Conservation (phyloP, 2,329 filamentous ascomycete species). For the Exophiala xenobiotica region DNA sequence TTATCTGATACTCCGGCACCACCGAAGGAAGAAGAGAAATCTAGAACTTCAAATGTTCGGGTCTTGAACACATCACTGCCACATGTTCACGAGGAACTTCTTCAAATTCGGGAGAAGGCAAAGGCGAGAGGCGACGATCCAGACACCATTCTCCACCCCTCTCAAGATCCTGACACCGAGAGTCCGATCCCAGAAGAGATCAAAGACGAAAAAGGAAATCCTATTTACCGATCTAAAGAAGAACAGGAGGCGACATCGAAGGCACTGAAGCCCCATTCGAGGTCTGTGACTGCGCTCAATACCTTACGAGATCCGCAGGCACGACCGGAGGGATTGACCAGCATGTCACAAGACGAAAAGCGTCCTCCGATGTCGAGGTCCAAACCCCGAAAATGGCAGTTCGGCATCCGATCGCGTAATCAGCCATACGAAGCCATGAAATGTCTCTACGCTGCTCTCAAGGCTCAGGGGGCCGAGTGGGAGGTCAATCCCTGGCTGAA, state of each 20-base stretch:
- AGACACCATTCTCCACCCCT: slow-evolving; percentile 28
- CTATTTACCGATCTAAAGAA: slow-evolving; percentile 48
- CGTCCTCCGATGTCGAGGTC: slow-evolving; percentile 41
- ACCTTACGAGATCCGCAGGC: slow-evolving; percentile 53
- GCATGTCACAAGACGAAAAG: slow-evolving; percentile 48
- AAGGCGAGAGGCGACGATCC: slow-evolving; percentile 41
- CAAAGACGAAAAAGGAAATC: slow-evolving; percentile 29
- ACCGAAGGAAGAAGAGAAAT: slow-evolving; percentile 40
- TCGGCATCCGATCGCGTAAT: slow-evolving; percentile 92
- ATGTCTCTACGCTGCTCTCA: slow-evolving; percentile 89
- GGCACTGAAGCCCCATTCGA: slow-evolving; percentile 80
- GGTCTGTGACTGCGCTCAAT: slow-evolving; percentile 68
- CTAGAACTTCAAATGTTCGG: slow-evolving; percentile 79
- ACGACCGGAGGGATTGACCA: slow-evolving; percentile 57
- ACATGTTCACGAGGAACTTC: slow-evolving; percentile 84
- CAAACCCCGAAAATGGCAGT: slow-evolving; percentile 92
- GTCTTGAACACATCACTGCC: slow-evolving; percentile 89
- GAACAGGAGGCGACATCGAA: slow-evolving; percentile 80
- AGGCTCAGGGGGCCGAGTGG: slow-evolving; percentile 87
- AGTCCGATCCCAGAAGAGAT: slow-evolving; percentile 31
- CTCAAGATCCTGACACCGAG: slow-evolving; percentile 18
- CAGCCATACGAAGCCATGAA: slow-evolving; percentile 90
- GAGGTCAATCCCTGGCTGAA: slow-evolving; percentile 44
- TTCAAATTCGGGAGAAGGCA: slow-evolving; percentile 62
- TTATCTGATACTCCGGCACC: slow-evolving; percentile 28